phyloP scores from a whole-genome alignment of 2,329 filamentous ascomycete species.

The Juglanconis sp. region DNA sequence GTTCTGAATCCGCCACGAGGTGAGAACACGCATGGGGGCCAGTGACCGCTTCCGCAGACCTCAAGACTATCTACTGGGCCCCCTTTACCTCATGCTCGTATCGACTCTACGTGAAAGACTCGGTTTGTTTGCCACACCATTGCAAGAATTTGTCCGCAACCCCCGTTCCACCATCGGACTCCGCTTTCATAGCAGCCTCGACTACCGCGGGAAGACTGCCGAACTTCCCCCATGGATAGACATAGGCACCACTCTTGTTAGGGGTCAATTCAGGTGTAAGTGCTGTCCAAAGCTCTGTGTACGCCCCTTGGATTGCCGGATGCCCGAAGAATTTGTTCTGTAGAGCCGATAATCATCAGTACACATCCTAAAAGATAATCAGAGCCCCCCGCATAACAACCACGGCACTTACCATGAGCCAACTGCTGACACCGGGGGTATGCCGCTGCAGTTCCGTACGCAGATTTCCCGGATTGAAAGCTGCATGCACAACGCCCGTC shows the following conservation, averaged over 20 bases:
- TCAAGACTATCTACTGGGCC: too few relatives aligned
- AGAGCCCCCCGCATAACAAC: too few relatives aligned
- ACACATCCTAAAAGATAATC: background rate
- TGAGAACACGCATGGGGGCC: too few relatives aligned
- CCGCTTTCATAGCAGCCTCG: background rate
- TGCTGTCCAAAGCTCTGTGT: constrained; percentile 46
- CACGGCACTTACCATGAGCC: background rate
- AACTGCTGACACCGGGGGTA: background rate
- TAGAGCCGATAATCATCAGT: background rate
- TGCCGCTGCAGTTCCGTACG: constrained; percentile 13
- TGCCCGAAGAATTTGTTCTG: background rate
- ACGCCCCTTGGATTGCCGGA: constrained; percentile 37
- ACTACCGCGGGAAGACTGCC: background rate
- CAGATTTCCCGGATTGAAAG: constrained; percentile 25
- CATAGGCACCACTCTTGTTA: constrained; percentile 27
- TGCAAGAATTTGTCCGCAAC: background rate
- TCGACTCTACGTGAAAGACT: background rate
- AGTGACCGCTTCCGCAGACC: too few relatives aligned
- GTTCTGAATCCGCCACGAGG: too few relatives aligned
- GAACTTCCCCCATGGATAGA: constrained; percentile 18
- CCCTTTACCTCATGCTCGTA: too few relatives aligned
- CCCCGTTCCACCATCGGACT: background rate
- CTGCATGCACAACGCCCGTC: constrained; percentile 21
- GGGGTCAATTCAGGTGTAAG: constrained; percentile 40
- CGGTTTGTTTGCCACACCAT: constrained; percentile 2